phyloP scores from a whole-genome alignment of 371 early-diverging fungal species.

The Coemansia linderi region DNA sequence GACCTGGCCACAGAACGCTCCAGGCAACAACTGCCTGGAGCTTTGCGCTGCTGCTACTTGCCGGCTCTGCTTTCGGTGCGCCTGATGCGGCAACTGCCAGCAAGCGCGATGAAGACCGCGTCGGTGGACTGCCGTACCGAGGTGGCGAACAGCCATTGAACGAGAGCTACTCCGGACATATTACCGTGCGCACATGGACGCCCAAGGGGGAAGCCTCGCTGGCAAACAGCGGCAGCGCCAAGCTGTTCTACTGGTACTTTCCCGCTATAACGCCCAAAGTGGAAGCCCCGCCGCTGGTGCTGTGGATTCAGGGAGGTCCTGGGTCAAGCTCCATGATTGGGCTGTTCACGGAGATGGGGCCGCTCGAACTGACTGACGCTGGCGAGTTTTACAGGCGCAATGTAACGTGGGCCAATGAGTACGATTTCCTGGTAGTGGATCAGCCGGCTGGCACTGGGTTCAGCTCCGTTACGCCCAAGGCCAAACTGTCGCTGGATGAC shows the following conservation, averaged over 20 bases:
- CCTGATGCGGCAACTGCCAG: neutral
- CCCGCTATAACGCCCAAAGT: constrained; percentile 60
- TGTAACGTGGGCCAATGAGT: constrained; percentile 71
- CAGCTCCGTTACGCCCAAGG: constrained; percentile 43
- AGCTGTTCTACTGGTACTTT: constrained; percentile 70
- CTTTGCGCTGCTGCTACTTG: neutral
- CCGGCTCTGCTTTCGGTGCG: neutral
- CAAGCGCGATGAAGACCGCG: constrained; percentile 44
- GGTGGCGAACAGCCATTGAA: constrained; percentile 57
- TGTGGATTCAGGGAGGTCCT: constrained; percentile 76
- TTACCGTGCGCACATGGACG: constrained; percentile 58
- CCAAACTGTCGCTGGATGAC: constrained; percentile 40
- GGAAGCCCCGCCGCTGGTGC: constrained; percentile 65
- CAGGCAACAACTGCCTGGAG: neutral
- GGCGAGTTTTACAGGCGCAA: constrained; percentile 63
- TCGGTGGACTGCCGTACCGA: constrained; percentile 61
- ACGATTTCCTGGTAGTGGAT: constrained; percentile 71
- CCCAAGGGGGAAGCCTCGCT: constrained; percentile 30
- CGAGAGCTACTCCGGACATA: constrained; percentile 63
- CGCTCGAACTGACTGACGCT: constrained; percentile 62
- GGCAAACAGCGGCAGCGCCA: constrained; percentile 53
- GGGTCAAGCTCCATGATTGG: constrained; percentile 75
- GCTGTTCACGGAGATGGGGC: constrained; percentile 71
- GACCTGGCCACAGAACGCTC: neutral
- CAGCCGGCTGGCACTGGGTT: constrained; percentile 73